These are phyloP conservation scores for Didymellaceae sp. DNA, from an alignment of 2,329 filamentous ascomycete genomes.

Conservation along the genomic window DNA sequence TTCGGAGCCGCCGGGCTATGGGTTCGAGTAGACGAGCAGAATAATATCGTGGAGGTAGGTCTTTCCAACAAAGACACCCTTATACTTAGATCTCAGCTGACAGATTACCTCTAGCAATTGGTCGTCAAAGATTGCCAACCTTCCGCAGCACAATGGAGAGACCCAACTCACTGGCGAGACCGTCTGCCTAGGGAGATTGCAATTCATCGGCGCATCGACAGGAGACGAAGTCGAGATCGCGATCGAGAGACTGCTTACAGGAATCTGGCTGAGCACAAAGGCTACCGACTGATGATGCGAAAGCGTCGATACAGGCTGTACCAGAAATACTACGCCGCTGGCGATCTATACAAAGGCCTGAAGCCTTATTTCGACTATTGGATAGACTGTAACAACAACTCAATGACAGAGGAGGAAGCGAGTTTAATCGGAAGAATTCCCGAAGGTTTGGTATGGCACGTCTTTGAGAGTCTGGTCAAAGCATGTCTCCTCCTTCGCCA, in stretches of 20 bases:
- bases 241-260: not conserved
- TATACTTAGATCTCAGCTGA: too few species aligned
- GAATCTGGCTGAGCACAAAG: not conserved
- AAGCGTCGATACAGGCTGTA: not conserved
- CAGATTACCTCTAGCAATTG: not conserved
- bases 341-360: not conserved
- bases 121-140: not conserved
- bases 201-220: not conserved
- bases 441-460: not conserved
- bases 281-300: not conserved
- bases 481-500: not conserved
- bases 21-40: not conserved
- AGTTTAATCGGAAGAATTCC: not conserved
- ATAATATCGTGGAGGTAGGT: not conserved
- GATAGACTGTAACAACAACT: too few species aligned
- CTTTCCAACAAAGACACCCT: too few species aligned
- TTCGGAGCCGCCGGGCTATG: not conserved
- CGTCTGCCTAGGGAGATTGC: not conserved
- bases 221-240: not conserved
- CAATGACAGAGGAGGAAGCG: too few species aligned
- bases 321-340: not conserved
- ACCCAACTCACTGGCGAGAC: not conserved
- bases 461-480: not conserved
- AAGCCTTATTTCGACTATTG: not conserved
- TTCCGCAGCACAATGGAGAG: not conserved